A percentile compares a stretch with the other conserved stretches of the same genome.
Evolutionary conservation across 2,329 filamentous ascomycete species (phyloP).

Genomic region (Apiospora arundinis): DNA sequence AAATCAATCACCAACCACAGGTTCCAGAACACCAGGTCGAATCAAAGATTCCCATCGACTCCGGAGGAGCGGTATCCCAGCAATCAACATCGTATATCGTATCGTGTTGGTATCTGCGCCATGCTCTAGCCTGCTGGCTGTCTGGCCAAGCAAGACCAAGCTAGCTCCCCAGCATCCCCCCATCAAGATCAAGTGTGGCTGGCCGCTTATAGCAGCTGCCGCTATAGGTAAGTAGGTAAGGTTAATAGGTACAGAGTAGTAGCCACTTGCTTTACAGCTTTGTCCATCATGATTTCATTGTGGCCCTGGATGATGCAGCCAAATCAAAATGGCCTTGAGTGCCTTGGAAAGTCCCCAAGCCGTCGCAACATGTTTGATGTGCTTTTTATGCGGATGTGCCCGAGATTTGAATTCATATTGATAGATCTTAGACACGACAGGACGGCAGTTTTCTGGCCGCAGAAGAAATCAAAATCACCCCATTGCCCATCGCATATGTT

Average conservation of each 20-base stretch:
- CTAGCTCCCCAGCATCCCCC: too few species aligned
- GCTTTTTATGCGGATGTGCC: background rate
- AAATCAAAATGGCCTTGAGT: background rate
- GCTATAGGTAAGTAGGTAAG: background rate
- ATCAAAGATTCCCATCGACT: background rate
- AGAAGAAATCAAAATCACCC: background rate
- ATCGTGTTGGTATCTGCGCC: conserved; percentile 13
- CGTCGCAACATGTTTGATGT: background rate
- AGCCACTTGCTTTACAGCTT: background rate
- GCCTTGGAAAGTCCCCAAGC: background rate
- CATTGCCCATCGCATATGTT: background rate
- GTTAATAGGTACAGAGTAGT: too few species aligned
- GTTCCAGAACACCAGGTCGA: conserved; percentile 8
- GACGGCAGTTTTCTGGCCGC: background rate
- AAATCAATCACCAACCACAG: background rate
- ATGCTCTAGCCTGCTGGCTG: background rate
- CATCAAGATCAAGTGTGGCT: background rate
- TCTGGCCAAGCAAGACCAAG: too few species aligned
- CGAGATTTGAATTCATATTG: background rate
- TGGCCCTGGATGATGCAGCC: background rate
- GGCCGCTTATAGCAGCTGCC: background rate
- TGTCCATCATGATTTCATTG: conserved; percentile 7
- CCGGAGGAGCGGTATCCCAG: background rate
- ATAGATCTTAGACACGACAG: background rate
- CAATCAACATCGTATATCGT: background rate